Conservation (phyloP, 129 eudicot species). For the Flaveria ramosissima region DNA sequence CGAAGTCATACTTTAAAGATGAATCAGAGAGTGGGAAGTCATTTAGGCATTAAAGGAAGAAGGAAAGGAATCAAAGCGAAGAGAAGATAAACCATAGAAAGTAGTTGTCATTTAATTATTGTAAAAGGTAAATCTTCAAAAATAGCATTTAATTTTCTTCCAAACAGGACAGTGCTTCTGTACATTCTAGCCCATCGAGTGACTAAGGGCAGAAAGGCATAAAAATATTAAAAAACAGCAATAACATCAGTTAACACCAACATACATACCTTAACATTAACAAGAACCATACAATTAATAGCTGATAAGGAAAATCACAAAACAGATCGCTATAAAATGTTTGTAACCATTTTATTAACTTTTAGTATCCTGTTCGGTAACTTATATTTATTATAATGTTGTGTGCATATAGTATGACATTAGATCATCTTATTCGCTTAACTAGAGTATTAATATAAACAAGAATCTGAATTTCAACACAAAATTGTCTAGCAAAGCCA, state of each 20-base stretch:
- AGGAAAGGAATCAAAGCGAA: too few relatives aligned
- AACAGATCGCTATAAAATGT: too few relatives aligned
- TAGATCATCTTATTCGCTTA: not conserved
- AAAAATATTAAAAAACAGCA: not conserved
- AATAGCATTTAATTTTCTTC: not conserved
- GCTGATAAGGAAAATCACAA: not conserved
- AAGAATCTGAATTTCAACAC: not conserved
- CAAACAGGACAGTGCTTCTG: not conserved
- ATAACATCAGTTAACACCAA: not conserved
- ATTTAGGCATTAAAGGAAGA: too few relatives aligned
- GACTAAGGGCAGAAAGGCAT: not conserved
- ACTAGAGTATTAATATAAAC: not conserved
- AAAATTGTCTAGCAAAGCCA: not conserved
- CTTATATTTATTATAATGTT: not conserved
- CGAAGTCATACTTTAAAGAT: too few relatives aligned
- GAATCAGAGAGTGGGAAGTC: too few relatives aligned
- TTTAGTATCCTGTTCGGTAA: not conserved
- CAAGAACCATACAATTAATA: not conserved
- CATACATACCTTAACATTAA: not conserved
- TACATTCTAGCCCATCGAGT: constrained; percentile 11
- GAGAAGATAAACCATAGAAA: too few relatives aligned
- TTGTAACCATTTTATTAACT: not conserved
- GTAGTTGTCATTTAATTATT: not conserved
- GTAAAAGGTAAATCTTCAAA: not conserved
- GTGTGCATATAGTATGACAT: not conserved